phyloP scores from a whole-genome alignment of 2,329 filamentous ascomycete genomes.

The Penicillium sclerotiorum region DNA sequence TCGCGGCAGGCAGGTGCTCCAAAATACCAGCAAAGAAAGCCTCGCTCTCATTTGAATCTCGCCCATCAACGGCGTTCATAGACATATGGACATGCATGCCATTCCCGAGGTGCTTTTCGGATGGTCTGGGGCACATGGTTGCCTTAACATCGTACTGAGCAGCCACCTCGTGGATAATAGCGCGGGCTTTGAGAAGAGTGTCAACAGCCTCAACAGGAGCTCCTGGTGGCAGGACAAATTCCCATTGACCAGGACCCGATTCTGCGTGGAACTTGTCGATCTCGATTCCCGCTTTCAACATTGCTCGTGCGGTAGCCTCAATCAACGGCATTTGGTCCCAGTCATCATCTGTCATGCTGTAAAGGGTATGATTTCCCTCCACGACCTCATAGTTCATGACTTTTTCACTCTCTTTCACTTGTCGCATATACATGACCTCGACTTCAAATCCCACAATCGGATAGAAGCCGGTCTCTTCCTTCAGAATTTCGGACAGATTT shows the following conservation, averaged over 20 bases:
- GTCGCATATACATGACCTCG: not conserved
- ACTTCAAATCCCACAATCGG: not conserved
- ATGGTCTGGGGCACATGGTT: not conserved
- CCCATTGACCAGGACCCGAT: not conserved
- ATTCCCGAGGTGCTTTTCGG: not conserved
- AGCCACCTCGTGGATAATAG: not conserved
- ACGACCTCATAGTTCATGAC: not conserved
- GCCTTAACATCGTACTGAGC: not conserved
- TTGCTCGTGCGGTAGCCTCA: not conserved
- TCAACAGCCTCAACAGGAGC: not conserved
- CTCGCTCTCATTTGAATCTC: not conserved
- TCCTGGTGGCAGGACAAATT: not conserved
- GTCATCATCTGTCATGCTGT: not conserved
- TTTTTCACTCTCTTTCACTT: not conserved
- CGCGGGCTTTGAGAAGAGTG: not conserved
- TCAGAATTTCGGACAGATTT: not conserved
- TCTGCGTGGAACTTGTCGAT: not conserved
- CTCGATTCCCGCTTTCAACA: not conserved
- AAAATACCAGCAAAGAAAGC: not conserved
- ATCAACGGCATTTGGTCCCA: not conserved
- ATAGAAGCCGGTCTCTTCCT: not conserved
- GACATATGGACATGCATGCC: not conserved
- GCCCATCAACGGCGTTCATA: not conserved
- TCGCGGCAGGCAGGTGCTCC: not conserved
- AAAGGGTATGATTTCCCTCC: not conserved